Evolutionary conservation across 352 stramenopile species (phyloP), one percentile per base, ranked within the genome.

Genomic region (Heterotrichella gracilis): DNA sequence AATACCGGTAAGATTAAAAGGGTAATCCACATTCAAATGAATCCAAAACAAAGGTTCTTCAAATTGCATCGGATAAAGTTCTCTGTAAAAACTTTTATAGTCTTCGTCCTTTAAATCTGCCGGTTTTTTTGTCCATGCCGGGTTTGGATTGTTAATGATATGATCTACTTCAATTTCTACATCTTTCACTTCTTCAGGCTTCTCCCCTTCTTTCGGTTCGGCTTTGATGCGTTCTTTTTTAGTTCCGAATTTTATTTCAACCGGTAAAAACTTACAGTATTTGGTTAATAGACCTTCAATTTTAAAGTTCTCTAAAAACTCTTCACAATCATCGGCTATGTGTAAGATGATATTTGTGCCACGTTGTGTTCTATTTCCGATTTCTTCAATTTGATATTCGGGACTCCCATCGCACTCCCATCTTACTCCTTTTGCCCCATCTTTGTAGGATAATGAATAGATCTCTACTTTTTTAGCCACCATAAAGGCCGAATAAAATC

Each of bases 81-180:
- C 32, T 53, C 32, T 53, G 32, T 53, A 53, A 53, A 53, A 53
- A n/a, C 32, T 53, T n/a, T 53, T 53, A 53, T 53, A 53, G n/a
- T 53, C 32, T n/a, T 53, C 9, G 32, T 53, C 32, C 9, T n/a
- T 53, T 17, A 53, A n/a, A n/a, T 53, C 32, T 53, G 32, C 32
- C 32, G 32, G 32, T 53, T 53, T 53, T 53, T n/a, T 53, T 9
- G 32, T 53, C 32, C 32, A 53, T 53, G 32, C 32, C n/a, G 32
- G 32, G 9, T 9, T 53, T 53, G 32, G 32, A 53, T 53, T 53
- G 32, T 53, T 53, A 53, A 53, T 53, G 32, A 53, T 53, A n/a
- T 53, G 9, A n/a, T 53, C 32, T 17, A 53, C 32, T 53, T 53
- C 32, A 17, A 53, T 53, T 53, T 53, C 32, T 17, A 53, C n/a